Percentiles rank a stretch among this genome's conserved stretches.
Conservation (phyloP, 352 stramenopile species). For the Phytophthora cactorum region DNA sequence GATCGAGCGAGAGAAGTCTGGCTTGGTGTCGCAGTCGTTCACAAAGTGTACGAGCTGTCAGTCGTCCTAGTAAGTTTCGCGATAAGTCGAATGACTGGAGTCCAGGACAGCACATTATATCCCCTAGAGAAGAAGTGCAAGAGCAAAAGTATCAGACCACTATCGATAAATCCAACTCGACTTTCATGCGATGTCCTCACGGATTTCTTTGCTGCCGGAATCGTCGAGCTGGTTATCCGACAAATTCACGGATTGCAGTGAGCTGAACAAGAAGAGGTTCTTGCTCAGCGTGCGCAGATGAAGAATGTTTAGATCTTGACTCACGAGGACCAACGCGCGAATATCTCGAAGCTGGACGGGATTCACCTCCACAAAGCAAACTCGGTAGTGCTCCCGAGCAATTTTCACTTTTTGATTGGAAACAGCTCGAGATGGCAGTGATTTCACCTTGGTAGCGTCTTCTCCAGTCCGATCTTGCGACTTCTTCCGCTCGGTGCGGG, state of each 20-base stretch:
- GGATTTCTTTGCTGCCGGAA: conserved; percentile 33
- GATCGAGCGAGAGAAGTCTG: conserved; percentile 36
- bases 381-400: conserved; percentile 29
- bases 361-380: conserved; percentile 44
- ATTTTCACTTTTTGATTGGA: not conserved
- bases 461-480: not conserved
- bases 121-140: conserved; percentile 17
- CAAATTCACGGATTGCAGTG: conserved; percentile 34
- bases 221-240: conserved; percentile 52
- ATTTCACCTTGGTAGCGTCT: not conserved
- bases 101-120: conserved; percentile 36
- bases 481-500: not conserved
- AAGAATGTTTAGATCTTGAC: conserved; percentile 29
- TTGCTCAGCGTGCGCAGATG: conserved; percentile 30
- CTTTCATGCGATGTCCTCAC: conserved; percentile 17
- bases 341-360: conserved; percentile 32
- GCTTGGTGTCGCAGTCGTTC: conserved; percentile 39
- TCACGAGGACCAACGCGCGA: conserved; percentile 32
- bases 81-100: conserved; percentile 43
- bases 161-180: not conserved
- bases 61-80: conserved; percentile 43
- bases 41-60: conserved; percentile 32
- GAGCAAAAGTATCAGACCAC: not conserved
- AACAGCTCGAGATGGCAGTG: not conserved
- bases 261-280: conserved; percentile 39